Evolutionary conservation across 441 rosid species (phyloP).

Genomic region (Lepidium campestre): DNA sequence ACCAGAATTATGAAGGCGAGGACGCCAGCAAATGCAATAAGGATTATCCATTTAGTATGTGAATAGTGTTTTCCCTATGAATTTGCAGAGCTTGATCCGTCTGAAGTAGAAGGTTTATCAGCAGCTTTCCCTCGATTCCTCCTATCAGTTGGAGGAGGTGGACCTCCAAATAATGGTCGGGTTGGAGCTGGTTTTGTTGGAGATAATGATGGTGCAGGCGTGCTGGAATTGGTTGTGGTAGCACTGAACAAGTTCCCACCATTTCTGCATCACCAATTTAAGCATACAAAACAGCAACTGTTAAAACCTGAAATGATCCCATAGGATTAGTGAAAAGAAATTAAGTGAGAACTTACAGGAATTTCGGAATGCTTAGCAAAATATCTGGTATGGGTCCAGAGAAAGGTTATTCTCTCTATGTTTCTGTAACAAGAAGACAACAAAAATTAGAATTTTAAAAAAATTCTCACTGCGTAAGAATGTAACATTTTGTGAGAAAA

Average conservation of each 20-base stretch:
- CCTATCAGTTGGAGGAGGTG: constrained; percentile 40
- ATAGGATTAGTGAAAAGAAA: not conserved
- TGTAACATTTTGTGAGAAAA: constrained; percentile 16
- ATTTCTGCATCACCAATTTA: constrained; percentile 41
- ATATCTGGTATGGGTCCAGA: constrained; percentile 79
- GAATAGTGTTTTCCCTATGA: constrained; percentile 30
- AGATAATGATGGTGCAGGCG: constrained; percentile 41
- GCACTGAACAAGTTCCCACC: constrained; percentile 77
- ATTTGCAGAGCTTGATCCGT: constrained; percentile 35
- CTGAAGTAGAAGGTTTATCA: constrained; percentile 53
- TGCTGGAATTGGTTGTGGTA: constrained; percentile 18
- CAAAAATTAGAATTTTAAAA: not conserved
- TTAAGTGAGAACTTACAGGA: constrained; percentile 41
- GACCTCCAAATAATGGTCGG: constrained; percentile 28
- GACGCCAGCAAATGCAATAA: constrained; percentile 68
- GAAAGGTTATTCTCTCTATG: constrained; percentile 82
- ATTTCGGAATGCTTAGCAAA: constrained; percentile 57
- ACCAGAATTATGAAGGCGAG: constrained; percentile 48
- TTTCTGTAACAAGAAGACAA: constrained; percentile 47
- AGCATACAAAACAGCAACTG: constrained; percentile 15
- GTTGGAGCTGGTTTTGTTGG: constrained; percentile 39
- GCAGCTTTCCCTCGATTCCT: constrained; percentile 56
- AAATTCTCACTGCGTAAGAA: not conserved
- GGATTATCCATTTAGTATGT: constrained; percentile 48
- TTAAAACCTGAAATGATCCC: not conserved